phyloP scores from a whole-genome alignment of 768 basidiomycete species.

The Phylloporus sp. region DNA sequence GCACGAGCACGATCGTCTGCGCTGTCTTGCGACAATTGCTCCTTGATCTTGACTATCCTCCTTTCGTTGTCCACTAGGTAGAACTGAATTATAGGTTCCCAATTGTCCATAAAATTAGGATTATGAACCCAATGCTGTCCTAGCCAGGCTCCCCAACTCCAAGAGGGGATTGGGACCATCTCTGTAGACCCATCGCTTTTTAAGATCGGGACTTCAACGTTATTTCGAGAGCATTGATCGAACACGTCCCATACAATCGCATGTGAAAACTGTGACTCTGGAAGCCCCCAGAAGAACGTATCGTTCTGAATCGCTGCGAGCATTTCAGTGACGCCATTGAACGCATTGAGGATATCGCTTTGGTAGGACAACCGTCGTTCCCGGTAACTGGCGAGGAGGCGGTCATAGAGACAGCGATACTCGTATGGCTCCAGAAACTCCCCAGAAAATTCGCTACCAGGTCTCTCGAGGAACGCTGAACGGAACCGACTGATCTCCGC shows the following conservation, averaged over 20 bases:
- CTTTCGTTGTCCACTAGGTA: slow-evolving; percentile 1
- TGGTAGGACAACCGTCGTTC: slow-evolving; percentile 9
- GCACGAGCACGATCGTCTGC: not conserved
- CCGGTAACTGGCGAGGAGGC: slow-evolving; percentile 8
- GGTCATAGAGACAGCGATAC: not conserved
- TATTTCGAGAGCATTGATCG: slow-evolving; percentile 1
- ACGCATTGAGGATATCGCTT: slow-evolving; percentile 14
- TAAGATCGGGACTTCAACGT: slow-evolving; percentile 1
- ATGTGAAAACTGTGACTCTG: slow-evolving; percentile 14
- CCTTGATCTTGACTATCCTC: not conserved
- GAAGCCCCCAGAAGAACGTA: slow-evolving; percentile 14
- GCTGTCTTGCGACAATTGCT: not conserved
- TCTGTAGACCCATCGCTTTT: slow-evolving; percentile 1
- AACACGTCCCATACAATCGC: slow-evolving; percentile 6
- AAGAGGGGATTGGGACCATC: slow-evolving; percentile 11
- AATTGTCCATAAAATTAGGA: not conserved
- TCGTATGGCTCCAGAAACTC: not conserved
- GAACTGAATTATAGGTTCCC: slow-evolving; percentile 4
- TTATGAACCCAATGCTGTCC: not conserved
- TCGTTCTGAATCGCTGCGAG: slow-evolving; percentile 9
- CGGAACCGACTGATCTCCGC: not conserved
- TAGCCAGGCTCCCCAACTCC: slow-evolving; percentile 16
- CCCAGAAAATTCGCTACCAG: not conserved
- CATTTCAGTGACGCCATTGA: slow-evolving; percentile 11
- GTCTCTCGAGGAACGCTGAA: not conserved